These are phyloP conservation scores for Oxalis stricta DNA, from an alignment of 441 rosid species.

Conservation along the genomic window DNA sequence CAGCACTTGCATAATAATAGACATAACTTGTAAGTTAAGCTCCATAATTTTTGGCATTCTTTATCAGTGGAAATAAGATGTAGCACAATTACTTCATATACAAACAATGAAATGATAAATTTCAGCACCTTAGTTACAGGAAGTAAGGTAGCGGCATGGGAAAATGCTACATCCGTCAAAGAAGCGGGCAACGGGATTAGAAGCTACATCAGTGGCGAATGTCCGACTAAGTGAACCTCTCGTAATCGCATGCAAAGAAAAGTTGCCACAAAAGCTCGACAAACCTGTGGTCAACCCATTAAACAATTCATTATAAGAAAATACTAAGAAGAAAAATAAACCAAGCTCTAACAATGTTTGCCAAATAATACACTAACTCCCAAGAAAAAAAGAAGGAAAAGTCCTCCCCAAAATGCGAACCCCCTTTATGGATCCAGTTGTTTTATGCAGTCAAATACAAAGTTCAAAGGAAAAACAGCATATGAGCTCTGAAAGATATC, in stretches of 20 bases:
- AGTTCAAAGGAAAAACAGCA: background rate
- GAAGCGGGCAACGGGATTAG: conserved; percentile 90
- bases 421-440: background rate
- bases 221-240: conserved; percentile 95
- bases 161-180: conserved; percentile 90
- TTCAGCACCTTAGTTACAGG: conserved; percentile 70
- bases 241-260: conserved; percentile 91
- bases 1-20: background rate
- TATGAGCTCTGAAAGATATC: too few species aligned
- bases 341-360: background rate
- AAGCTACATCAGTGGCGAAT: conserved; percentile 74
- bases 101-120: background rate
- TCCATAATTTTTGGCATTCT: background rate
- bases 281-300: conserved; percentile 51
- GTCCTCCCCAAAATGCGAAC: background rate
- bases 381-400: too few species aligned
- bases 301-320: conserved; percentile 6
- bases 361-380: background rate
- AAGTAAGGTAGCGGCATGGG: conserved; percentile 95
- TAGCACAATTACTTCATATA: too few species aligned
- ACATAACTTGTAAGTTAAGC: background rate
- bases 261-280: conserved; percentile 99
- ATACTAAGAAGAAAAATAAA: background rate
- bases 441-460: background rate
- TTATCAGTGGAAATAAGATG: too few species aligned